Evolutionary conservation across 306 rosid genomes (phyloP).

Genomic region (Gleditsia sinensis): DNA sequence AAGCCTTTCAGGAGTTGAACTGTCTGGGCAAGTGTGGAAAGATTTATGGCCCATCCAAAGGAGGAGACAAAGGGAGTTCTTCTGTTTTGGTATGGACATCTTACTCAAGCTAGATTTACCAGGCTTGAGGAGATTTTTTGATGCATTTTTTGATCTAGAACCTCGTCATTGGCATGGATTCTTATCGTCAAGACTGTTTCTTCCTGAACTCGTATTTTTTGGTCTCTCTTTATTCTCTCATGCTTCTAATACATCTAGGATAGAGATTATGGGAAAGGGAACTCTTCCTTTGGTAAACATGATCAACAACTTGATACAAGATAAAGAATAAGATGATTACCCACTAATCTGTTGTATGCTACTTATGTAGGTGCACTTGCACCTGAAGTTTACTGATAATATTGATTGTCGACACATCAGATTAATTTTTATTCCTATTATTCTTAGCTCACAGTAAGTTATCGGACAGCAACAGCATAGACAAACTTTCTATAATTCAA

Average conservation of each 20-base stretch:
- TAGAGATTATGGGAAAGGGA: conserved; percentile 97
- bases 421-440: conserved; percentile 16
- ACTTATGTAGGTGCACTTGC: conserved; percentile 38
- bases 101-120: conserved; percentile 90
- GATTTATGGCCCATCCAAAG: conserved; percentile 91
- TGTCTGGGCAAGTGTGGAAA: conserved; percentile 82
- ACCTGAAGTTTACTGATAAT: conserved; percentile 37
- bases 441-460: conserved; percentile 25
- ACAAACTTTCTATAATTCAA: neutral
- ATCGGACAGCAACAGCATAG: neutral
- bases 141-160: conserved; percentile 92
- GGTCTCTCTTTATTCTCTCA: conserved; percentile 89
- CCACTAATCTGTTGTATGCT: conserved; percentile 48
- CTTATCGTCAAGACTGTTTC: conserved; percentile 89
- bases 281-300: conserved; percentile 90
- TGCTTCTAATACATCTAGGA: conserved; percentile 84
- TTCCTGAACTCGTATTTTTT: conserved; percentile 78
- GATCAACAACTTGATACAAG: conserved; percentile 86
- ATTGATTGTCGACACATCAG: conserved; percentile 32
- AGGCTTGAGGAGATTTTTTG: conserved; percentile 81
- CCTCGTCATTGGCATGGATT: conserved; percentile 98
- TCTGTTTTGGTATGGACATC: conserved; percentile 98
- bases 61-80: conserved; percentile 96
- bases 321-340: conserved; percentile 59
- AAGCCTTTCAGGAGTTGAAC: conserved; percentile 54